Evolutionary conservation across 192 early-diverging fungal species (phyloP).

Genomic region (Podila epigama): DNA sequence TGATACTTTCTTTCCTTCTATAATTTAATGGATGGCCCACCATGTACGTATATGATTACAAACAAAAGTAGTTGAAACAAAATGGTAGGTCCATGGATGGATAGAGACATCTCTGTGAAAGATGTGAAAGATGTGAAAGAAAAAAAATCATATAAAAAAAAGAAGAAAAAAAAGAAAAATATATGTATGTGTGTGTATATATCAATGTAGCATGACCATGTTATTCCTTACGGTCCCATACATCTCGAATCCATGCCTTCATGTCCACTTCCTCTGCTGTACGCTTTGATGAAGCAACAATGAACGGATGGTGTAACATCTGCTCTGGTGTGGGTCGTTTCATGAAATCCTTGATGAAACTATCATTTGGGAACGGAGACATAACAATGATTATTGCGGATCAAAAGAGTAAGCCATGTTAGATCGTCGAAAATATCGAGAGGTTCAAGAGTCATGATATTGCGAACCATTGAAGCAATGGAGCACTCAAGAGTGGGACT

Average conservation of each 20-base stretch:
- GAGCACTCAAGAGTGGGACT: not conserved
- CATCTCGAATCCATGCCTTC: conserved; percentile 72
- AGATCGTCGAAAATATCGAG: not conserved
- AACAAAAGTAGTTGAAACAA: too few species aligned
- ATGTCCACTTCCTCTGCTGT: conserved; percentile 65
- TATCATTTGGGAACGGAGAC: too few species aligned
- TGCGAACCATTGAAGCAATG: conserved; percentile 10
- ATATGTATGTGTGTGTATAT: not conserved
- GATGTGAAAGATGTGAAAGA: too few species aligned
- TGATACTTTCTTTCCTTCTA: too few species aligned
- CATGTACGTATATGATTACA: too few species aligned
- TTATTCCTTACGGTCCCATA: conserved; percentile 59
- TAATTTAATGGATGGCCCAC: too few species aligned
- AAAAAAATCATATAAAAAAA: not conserved
- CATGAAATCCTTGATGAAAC: conserved; percentile 78
- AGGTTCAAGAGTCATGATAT: not conserved
- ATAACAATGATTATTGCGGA: not conserved
- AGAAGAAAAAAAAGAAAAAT: not conserved
- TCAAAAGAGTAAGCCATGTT: not conserved
- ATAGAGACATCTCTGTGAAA: too few species aligned
- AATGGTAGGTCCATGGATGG: too few species aligned
- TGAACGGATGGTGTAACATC: conserved; percentile 76
- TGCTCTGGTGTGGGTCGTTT: conserved; percentile 71
- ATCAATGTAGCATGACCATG: not conserved
- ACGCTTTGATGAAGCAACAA: conserved; percentile 60